phyloP scores from a whole-genome alignment of 352 stramenopile genomes.

The Globisporangium radiosum region DNA sequence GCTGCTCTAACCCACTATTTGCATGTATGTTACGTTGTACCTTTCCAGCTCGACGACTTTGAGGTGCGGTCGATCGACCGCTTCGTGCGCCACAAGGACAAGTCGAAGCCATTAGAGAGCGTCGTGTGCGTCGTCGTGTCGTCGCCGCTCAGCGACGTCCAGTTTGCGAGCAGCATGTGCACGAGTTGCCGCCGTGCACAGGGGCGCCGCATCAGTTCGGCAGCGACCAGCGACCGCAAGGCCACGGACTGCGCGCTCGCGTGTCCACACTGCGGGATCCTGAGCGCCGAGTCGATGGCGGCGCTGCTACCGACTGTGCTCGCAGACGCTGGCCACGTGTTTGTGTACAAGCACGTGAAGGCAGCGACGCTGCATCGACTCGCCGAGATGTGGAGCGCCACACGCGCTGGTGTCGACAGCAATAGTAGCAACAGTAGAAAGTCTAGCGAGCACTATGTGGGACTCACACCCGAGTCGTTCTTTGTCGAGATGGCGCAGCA shows the following conservation, averaged over 20 bases:
- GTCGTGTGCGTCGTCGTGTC: conserved; percentile 55
- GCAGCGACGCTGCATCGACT: conserved; percentile 21
- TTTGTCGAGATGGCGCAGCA: conserved; percentile 51
- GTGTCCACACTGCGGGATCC: conserved; percentile 56
- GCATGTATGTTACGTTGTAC: neutral
- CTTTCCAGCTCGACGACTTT: conserved; percentile 31
- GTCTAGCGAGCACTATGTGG: conserved; percentile 21
- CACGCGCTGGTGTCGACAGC: neutral
- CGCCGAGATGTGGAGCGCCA: conserved; percentile 13
- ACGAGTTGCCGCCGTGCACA: conserved; percentile 34
- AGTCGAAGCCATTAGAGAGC: conserved; percentile 13
- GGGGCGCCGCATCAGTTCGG: conserved; percentile 39
- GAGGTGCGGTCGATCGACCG: conserved; percentile 49
- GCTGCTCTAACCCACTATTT: no score
- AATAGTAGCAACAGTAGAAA: neutral
- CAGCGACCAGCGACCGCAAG: conserved; percentile 9
- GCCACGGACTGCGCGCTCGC: conserved; percentile 17
- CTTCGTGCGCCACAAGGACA: conserved; percentile 35
- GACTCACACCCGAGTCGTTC: conserved; percentile 56
- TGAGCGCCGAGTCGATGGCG: conserved; percentile 10
- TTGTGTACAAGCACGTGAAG: conserved; percentile 23
- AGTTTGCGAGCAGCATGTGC: conserved; percentile 51
- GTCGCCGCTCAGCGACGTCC: conserved; percentile 21
- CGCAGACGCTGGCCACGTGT: conserved; percentile 4
- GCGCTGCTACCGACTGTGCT: conserved; percentile 6